Percentiles rank a stretch among this genome's conserved stretches.
Evolutionary conservation across 495 filamentous ascomycete genomes (phyloP).

Genomic region (Penicillium macrosclerotiorum): DNA sequence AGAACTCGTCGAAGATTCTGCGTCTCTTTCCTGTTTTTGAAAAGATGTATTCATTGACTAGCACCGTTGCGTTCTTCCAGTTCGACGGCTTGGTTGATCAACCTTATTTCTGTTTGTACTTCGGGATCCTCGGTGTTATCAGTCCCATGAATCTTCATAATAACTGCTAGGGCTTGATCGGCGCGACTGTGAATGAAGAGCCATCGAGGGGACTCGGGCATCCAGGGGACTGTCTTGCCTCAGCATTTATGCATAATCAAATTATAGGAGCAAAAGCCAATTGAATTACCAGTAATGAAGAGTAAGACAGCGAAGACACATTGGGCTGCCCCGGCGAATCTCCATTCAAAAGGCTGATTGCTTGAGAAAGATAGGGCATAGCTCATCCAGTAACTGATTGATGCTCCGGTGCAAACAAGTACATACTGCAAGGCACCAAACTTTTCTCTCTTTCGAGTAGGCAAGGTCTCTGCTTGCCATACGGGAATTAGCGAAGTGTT

Average conservation of each 20-base stretch:
- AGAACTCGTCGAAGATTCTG: slow-evolving; percentile 1
- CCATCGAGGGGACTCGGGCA: slow-evolving; percentile 11
- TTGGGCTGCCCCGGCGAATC: not conserved
- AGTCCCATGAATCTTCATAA: slow-evolving; percentile 4
- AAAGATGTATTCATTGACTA: slow-evolving; percentile 3
- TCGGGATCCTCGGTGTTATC: not conserved
- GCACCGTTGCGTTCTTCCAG: slow-evolving; percentile 6
- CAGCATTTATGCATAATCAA: not conserved
- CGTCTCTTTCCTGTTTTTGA: slow-evolving; percentile 6
- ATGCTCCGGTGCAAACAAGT: not conserved
- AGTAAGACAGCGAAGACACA: not conserved
- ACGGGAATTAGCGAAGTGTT: slow-evolving; percentile 65
- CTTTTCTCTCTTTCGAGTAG: not conserved
- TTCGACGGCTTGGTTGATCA: slow-evolving; percentile 4
- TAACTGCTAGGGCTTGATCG: not conserved
- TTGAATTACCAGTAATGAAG: not conserved
- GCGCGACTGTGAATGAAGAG: slow-evolving; percentile 3
- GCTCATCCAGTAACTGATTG: slow-evolving; percentile 6
- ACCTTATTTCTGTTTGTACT: not conserved
- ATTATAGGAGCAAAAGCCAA: not conserved
- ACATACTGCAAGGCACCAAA: slow-evolving; percentile 4
- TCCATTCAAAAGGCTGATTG: not conserved
- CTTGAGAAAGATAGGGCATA: not conserved
- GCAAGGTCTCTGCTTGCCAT: slow-evolving; percentile 68
- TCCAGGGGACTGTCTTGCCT: not conserved